These are phyloP conservation scores for Fraxinus nigra DNA, from an alignment of 305 asterid species.

Conservation along the genomic window DNA sequence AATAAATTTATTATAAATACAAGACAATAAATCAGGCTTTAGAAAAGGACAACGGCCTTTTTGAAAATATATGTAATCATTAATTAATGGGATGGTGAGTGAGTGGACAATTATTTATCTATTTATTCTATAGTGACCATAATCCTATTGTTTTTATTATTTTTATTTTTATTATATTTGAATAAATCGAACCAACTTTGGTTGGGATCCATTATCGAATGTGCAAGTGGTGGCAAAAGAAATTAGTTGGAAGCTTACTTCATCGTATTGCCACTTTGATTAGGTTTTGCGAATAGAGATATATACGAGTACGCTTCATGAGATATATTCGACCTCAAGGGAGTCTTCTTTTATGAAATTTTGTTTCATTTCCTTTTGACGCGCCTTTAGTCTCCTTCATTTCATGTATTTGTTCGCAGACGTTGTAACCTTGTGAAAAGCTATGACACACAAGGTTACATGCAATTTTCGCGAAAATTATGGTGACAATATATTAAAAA, in stretches of 20 bases:
- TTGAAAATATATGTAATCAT: background rate
- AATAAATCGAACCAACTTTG: background rate
- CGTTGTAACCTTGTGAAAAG: too few species aligned
- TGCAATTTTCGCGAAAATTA: too few species aligned
- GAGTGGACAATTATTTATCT: background rate
- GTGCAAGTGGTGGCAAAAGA: background rate
- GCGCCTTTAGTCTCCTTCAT: too few species aligned
- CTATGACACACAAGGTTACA: too few species aligned
- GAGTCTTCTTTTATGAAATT: too few species aligned
- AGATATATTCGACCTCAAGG: too few species aligned
- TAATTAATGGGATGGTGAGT: background rate
- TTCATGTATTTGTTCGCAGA: too few species aligned
- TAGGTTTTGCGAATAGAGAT: too few species aligned
- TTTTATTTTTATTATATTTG: background rate
- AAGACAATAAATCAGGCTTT: background rate
- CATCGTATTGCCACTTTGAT: too few species aligned
- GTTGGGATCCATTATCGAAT: background rate
- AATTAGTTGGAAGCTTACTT: background rate
- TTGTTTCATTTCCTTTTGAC: too few species aligned
- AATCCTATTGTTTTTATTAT: background rate
- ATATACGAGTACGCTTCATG: too few species aligned
- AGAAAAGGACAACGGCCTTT: background rate
- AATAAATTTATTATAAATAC: background rate
- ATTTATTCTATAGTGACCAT: background rate
- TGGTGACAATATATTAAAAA: too few species aligned